Percentiles rank a stretch among this genome's conserved stretches.
Evolutionary conservation across 352 stramenopile genomes (phyloP).

Genomic region (Pseudoperonospora humuli): DNA sequence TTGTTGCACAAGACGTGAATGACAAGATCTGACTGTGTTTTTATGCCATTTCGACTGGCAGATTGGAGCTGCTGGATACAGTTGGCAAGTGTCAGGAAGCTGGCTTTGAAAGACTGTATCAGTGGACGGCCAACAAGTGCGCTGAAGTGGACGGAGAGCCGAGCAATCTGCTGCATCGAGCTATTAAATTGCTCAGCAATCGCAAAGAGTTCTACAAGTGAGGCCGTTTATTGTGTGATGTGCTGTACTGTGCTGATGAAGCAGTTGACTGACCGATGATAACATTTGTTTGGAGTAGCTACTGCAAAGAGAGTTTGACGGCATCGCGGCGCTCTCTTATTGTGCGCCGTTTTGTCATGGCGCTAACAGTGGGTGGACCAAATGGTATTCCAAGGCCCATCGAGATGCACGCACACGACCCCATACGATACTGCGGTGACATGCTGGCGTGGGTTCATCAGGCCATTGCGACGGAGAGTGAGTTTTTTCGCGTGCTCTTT

Average conservation of each 20-base stretch:
- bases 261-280: not conserved
- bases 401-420: constrained; percentile 83
- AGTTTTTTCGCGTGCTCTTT: constrained; percentile 77
- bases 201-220: constrained; percentile 75
- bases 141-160: constrained; percentile 56
- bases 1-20: not conserved
- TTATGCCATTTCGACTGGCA: constrained; percentile 7
- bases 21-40: not conserved
- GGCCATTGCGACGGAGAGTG: constrained; percentile 65
- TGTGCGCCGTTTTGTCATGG: constrained; percentile 66
- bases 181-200: constrained; percentile 56
- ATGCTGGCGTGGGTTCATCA: constrained; percentile 88
- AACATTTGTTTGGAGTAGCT: constrained; percentile 21
- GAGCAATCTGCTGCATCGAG: constrained; percentile 54
- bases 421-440: constrained; percentile 80
- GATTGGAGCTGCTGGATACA: constrained; percentile 81
- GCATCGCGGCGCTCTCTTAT: constrained; percentile 45
- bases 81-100: constrained; percentile 75
- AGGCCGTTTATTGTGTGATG: not conserved
- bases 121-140: constrained; percentile 82
- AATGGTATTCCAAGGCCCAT: constrained; percentile 77
- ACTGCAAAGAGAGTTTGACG: constrained; percentile 77
- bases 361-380: constrained; percentile 60
- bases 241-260: not conserved
- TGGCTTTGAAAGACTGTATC: constrained; percentile 83